Percentiles rank a stretch among this genome's conserved stretches.
Conservation (phyloP, 73 alveolate species). For the Paramecium tetraurelia region DNA sequence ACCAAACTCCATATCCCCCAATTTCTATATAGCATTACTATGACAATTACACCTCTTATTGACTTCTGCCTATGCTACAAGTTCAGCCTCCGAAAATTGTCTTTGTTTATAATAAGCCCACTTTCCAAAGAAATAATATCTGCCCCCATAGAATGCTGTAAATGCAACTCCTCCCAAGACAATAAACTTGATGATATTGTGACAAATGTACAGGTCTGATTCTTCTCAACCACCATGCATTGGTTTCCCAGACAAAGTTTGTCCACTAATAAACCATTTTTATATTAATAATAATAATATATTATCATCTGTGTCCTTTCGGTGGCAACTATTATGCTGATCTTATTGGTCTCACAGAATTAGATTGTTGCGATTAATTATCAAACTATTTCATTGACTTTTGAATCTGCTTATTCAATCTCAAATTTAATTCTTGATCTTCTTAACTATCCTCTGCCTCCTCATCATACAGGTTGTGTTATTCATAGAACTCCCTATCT, state of each 20-base stretch:
- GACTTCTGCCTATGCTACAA: conserved; percentile 45
- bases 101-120: conserved; percentile 51
- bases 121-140: conserved; percentile 66
- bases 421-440: conserved; percentile 3
- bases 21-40: background rate
- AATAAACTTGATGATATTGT: conserved; percentile 25
- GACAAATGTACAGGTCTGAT: conserved; percentile 57
- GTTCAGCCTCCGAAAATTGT: conserved; percentile 11
- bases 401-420: background rate
- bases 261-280: conserved; percentile 63
- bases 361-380: background rate
- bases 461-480: conserved; percentile 24
- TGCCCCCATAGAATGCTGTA: conserved; percentile 36
- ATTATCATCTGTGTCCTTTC: conserved; percentile 8
- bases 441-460: conserved; percentile 26
- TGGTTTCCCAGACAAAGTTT: conserved; percentile 67
- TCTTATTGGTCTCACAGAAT: background rate
- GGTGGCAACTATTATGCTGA: conserved; percentile 41
- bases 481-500: conserved; percentile 45
- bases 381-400: conserved; percentile 25
- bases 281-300: background rate
- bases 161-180: conserved; percentile 35
- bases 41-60: conserved; percentile 30
- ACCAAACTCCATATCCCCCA: conserved; percentile 66
- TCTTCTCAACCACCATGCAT: conserved; percentile 70